phyloP scores from a whole-genome alignment of 306 rosid species.

The Canavalia ensiformis region DNA sequence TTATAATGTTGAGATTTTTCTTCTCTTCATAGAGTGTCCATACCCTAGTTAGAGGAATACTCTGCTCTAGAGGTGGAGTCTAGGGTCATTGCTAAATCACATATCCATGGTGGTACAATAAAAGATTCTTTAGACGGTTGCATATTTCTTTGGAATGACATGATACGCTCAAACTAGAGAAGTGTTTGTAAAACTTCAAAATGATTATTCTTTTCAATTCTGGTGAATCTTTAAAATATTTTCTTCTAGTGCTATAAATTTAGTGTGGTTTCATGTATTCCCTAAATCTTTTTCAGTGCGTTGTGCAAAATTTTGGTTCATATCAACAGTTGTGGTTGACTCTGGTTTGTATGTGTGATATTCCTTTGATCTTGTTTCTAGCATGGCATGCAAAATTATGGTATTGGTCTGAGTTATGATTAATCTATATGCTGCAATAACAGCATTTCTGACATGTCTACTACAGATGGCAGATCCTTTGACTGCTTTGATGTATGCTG shows the following conservation, averaged over 20 bases:
- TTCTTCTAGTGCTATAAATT: slow-evolving; percentile 4
- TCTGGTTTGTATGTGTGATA: background rate
- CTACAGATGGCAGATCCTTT: slow-evolving; percentile 94
- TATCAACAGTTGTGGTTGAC: slow-evolving; percentile 29
- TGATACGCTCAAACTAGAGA: slow-evolving; percentile 12
- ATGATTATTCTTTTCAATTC: background rate
- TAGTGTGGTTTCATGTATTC: slow-evolving; percentile 13
- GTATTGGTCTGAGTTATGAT: slow-evolving; percentile 29
- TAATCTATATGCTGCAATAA: slow-evolving; percentile 29
- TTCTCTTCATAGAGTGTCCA: background rate
- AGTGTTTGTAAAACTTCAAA: background rate
- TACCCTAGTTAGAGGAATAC: background rate
- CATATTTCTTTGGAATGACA: background rate
- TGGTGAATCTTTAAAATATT: slow-evolving; percentile 34
- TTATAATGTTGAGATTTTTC: background rate
- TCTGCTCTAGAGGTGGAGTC: background rate
- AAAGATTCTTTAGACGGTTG: background rate
- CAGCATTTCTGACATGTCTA: slow-evolving; percentile 34
- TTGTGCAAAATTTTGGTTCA: slow-evolving; percentile 22
- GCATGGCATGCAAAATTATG: slow-evolving; percentile 17
- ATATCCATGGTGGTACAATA: background rate
- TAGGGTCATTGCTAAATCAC: background rate
- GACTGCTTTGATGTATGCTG: slow-evolving; percentile 98
- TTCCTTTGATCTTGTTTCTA: slow-evolving; percentile 14
- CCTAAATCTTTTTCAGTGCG: background rate